A percentile compares a stretch with the other conserved stretches of the same genome.
These are phyloP conservation scores for Mucor mucedo DNA, from an alignment of 371 early-diverging fungal genomes.

Conservation along the genomic window DNA sequence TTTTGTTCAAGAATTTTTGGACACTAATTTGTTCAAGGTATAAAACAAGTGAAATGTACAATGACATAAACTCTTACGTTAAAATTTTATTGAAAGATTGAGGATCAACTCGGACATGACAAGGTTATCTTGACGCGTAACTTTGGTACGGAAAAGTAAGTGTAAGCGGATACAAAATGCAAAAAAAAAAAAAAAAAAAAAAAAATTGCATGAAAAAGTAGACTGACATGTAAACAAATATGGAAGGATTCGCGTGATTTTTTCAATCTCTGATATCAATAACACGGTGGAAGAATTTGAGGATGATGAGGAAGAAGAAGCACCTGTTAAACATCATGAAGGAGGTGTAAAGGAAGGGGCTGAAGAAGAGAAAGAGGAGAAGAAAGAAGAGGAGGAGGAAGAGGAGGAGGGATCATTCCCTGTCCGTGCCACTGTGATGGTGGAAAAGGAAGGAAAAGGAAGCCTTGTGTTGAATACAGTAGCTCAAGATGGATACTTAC, in stretches of 20 bases:
- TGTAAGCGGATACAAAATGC: not conserved
- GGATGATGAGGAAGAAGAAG: slow-evolving; percentile 10
- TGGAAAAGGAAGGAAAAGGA: slow-evolving; percentile 67
- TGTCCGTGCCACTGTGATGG: slow-evolving; percentile 69
- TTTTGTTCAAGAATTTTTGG: slow-evolving; percentile 72
- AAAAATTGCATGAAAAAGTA: not conserved
- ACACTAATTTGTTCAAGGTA: slow-evolving; percentile 70
- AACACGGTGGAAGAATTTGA: slow-evolving; percentile 49
- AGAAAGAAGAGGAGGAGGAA: slow-evolving; percentile 17
- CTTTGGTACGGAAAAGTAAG: slow-evolving; percentile 84
- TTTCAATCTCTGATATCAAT: slow-evolving; percentile 80
- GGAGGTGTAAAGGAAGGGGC: not conserved
- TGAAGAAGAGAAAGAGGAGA: not conserved
- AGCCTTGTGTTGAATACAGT: slow-evolving; percentile 71
- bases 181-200: slow-evolving; percentile 3
- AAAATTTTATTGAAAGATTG: slow-evolving; percentile 56
- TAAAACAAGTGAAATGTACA: not conserved
- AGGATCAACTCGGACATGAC: slow-evolving; percentile 71
- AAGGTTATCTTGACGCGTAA: slow-evolving; percentile 75
- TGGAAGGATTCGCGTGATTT: slow-evolving; percentile 72
- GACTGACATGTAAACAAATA: slow-evolving; percentile 21
- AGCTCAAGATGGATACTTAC: slow-evolving; percentile 78
- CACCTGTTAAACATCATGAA: not conserved
- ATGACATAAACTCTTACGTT: not conserved
- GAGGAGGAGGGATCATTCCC: slow-evolving; percentile 35